Base-by-base conservation (phyloP, 768 basidiomycete genomes). In the Termitomyces sp. region DNA sequence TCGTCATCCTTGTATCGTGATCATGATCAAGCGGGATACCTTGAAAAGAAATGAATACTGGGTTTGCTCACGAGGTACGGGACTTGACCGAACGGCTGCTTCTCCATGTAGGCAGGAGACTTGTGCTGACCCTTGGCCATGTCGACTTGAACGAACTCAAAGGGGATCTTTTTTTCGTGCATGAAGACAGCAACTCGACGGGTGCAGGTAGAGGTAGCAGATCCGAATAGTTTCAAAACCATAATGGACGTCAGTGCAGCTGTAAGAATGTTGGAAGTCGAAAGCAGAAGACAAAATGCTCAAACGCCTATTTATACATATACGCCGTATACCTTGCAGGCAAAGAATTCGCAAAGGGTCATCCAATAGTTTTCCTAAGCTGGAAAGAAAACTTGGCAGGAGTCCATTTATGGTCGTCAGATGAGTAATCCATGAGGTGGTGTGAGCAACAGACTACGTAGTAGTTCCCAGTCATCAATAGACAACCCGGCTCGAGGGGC, bases 71-170 rank as follows among this genome's bases (percentile, higher is more conserved):
- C 80, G 55, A 87, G 75, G 66, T 77, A 81, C 3, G 86, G 85
- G 28, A 86, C 73, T 62, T 83, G 80, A 20, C 84, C 83, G 63
- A 87, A 88, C 0, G 89, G 88, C 62, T 91, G 86, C 51, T 75
- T 70, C 33, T 69, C 64, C 16, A 77, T 22, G 71, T 70, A 80
- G 9, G 63, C 77, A 0, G 78, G 64, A 0, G 65, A 3, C 67
- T 84, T 86, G 42, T 85, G 81, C 42, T 77, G 74, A n/a, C 65
- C 67, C 60, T 77, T 76, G 45, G 47, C 1, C 22, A 82, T 53
- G 61, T 85, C 70, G 61, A 88, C 54, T 6, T 47, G 9, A 44
- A 79, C 58, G 52, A 86, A 62, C 61, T 82, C 79, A 66, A 81
- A 88, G 0, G 82, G 78, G 6, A 88, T 73, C 1, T 75, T 62